These are phyloP conservation scores for Musa acuminata DNA, from an alignment of 176 grass and related monocot species.

Conservation along the genomic window DNA sequence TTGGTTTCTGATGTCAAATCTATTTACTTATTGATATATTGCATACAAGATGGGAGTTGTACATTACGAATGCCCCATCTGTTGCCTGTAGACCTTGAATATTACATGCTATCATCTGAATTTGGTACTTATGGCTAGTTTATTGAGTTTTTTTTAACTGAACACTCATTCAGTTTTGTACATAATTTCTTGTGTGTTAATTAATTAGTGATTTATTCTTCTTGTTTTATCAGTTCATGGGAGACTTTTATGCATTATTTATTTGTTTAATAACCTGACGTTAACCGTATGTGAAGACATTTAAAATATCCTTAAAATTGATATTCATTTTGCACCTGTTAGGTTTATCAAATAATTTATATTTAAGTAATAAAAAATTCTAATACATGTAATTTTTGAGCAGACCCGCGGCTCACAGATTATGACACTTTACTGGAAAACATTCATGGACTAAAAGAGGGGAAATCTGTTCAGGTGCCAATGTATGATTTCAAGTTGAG, in stretches of 20 bases:
- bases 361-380: background rate
- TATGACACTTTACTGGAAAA: constrained; percentile 94
- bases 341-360: background rate
- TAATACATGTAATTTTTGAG: constrained; percentile 23
- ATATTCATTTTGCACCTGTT: background rate
- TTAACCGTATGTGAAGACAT: background rate
- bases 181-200: background rate
- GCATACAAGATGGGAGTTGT: too few species aligned
- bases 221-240: too few species aligned
- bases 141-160: background rate
- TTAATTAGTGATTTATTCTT: background rate
- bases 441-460: constrained; percentile 76
- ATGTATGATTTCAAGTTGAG: constrained; percentile 97
- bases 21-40: too few species aligned
- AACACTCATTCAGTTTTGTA: too few species aligned
- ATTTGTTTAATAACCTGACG: background rate
- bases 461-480: constrained; percentile 76
- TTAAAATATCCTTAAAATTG: background rate
- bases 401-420: constrained; percentile 91
- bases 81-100: background rate
- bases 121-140: background rate
- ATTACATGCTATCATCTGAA: background rate
- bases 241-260: background rate
- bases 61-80: background rate
- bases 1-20: too few species aligned